Percentiles rank a stretch among this genome's conserved stretches.
phyloP scores from a whole-genome alignment of 768 basidiomycete species.

The Fistulinella prunicolor region DNA sequence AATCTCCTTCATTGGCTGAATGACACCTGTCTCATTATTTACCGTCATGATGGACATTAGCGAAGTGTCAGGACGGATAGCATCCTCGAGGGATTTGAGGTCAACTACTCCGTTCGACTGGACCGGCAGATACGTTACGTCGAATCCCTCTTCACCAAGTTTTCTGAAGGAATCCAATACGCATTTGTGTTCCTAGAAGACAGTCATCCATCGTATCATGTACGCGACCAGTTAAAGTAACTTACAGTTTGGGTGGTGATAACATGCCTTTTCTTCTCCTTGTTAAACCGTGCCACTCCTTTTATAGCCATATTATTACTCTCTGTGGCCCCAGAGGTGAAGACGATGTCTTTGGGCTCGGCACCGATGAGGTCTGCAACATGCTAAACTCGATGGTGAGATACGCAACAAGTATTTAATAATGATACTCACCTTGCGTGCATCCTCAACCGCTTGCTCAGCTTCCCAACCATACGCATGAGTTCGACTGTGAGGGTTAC shows the following conservation, averaged over 20 bases:
- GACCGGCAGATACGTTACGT: conserved; percentile 96
- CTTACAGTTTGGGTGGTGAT: conserved; percentile 92
- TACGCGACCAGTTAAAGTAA: conserved; percentile 6
- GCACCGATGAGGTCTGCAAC: conserved; percentile 93
- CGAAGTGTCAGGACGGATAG: conserved; percentile 90
- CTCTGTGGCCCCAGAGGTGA: conserved; percentile 98
- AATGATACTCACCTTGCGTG: conserved; percentile 61
- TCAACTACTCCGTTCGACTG: conserved; percentile 79
- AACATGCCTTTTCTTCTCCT: conserved; percentile 88
- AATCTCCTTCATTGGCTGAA: conserved; percentile 95
- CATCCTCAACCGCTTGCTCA: conserved; percentile 90
- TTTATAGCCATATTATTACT: conserved; percentile 98
- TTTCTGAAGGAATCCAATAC: conserved; percentile 97
- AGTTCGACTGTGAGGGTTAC: conserved; percentile 96
- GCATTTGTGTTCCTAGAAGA: conserved; percentile 90
- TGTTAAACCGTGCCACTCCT: conserved; percentile 93
- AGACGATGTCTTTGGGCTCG: conserved; percentile 91
- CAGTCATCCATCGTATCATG: conserved; percentile 1
- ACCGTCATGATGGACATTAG: conserved; percentile 98
- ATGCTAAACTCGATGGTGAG: conserved; percentile 46
- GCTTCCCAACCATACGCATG: conserved; percentile 99
- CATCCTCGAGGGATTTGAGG: conserved; percentile 73
- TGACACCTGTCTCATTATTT: conserved; percentile 99
- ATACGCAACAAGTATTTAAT: background rate
- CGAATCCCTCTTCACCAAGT: conserved; percentile 94